Percentiles rank a stretch among this genome's conserved stretches.
Conservation (phyloP, 495 filamentous ascomycete genomes). For the Friedmanniomyces simplex region DNA sequence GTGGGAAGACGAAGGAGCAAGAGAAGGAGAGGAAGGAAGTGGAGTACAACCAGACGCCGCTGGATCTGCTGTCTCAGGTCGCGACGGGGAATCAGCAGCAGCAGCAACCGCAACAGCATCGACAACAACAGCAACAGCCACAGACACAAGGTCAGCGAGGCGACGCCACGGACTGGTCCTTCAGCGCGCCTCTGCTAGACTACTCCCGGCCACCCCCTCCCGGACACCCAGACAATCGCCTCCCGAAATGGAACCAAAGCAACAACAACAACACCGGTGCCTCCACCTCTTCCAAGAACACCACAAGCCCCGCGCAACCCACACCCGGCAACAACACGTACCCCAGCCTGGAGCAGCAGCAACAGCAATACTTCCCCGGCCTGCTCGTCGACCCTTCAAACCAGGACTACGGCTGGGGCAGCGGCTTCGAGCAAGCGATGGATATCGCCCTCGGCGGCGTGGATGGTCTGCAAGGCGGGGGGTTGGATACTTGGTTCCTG, state of each 20-base stretch:
- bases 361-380: not conserved
- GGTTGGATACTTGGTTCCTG: conserved; percentile 19
- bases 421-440: conserved; percentile 26
- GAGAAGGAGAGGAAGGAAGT: not conserved
- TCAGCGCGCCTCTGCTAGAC: conserved; percentile 4
- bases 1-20: not conserved
- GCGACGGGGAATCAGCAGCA: conserved; percentile 5
- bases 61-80: conserved; percentile 19
- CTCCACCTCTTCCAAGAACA: too few species aligned
- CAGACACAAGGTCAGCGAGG: not conserved
- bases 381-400: conserved; percentile 5
- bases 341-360: not conserved
- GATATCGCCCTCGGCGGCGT: conserved; percentile 21
- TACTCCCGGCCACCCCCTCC: not conserved
- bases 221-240: not conserved
- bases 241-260: not conserved
- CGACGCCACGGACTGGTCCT: conserved; percentile 10
- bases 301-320: not conserved
- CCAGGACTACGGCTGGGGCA: conserved; percentile 20
- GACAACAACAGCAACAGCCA: not conserved
- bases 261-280: not conserved
- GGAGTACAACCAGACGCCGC: conserved; percentile 5
- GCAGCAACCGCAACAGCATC: not conserved
- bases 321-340: not conserved
- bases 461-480: conserved; percentile 16